Conservation (phyloP, 1,284 basidiomycete species). For the Omphalotus olearius region DNA sequence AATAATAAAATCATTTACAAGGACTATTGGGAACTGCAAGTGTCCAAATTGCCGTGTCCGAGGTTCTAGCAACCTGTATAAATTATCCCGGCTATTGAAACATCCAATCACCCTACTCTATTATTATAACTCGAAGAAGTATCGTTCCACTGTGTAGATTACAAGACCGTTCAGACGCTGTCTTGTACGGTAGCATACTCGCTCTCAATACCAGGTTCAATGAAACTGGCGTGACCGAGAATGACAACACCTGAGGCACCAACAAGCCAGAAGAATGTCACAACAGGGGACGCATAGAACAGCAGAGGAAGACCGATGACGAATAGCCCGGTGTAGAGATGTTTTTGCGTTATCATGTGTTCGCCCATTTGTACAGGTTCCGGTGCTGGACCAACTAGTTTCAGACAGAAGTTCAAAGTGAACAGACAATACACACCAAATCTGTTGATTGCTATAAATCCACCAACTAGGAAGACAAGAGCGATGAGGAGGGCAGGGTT, state of each 20-base stretch:
- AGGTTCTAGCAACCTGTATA: too few relatives aligned
- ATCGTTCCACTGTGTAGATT: too few relatives aligned
- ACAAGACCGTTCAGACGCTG: conserved; percentile 34
- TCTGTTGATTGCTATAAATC: conserved; percentile 86
- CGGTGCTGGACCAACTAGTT: conserved; percentile 41
- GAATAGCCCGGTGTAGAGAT: conserved; percentile 77
- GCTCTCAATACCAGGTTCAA: conserved; percentile 88
- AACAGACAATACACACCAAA: conserved; percentile 59
- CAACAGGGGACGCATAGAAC: conserved; percentile 63
- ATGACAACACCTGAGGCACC: conserved; percentile 74
- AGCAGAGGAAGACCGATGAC: conserved; percentile 75
- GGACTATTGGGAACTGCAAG: too few relatives aligned
- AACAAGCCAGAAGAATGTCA: conserved; percentile 77
- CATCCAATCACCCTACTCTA: too few relatives aligned
- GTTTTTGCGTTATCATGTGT: conserved; percentile 77
- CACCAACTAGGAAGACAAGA: conserved; percentile 86
- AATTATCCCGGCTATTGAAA: too few relatives aligned
- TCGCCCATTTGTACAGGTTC: conserved; percentile 79
- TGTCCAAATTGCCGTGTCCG: too few relatives aligned
- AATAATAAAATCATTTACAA: too few relatives aligned
- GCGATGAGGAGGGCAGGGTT: conserved; percentile 82
- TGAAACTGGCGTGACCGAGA: conserved; percentile 74
- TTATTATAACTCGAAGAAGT: too few relatives aligned
- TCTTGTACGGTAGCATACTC: conserved; percentile 81
- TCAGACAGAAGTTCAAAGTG: neutral